A percentile compares a stretch with the other conserved stretches of the same genome.
Conservation (phyloP, 2,329 filamentous ascomycete genomes). For the Myriosclerotinia scirpicola region DNA sequence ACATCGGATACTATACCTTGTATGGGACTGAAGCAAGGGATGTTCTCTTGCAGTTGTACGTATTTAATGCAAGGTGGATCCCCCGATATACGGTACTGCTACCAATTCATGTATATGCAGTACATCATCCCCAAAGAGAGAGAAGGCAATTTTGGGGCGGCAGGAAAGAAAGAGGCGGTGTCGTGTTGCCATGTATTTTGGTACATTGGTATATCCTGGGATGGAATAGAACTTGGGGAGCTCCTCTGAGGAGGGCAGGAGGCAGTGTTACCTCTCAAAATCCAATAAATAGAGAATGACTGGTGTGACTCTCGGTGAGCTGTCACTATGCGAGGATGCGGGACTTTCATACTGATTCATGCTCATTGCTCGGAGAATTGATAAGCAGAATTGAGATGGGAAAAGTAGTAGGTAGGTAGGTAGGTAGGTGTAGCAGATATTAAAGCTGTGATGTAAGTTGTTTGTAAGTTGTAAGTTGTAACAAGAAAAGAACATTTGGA, state of each 20-base stretch:
- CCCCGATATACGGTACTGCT: constrained; percentile 1
- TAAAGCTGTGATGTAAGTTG: background rate
- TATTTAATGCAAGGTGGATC: constrained; percentile 14
- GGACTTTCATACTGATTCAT: background rate
- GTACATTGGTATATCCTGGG: constrained; percentile 10
- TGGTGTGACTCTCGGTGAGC: constrained; percentile 22
- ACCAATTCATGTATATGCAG: constrained; percentile 22
- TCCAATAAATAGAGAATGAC: background rate
- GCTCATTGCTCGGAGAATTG: constrained; percentile 21
- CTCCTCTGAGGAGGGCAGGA: background rate
- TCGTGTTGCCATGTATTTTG: constrained; percentile 18
- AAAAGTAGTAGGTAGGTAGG: constrained; percentile 1
- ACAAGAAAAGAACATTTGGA: background rate
- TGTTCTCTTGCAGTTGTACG: constrained; percentile 10
- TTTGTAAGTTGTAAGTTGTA: constrained; percentile 7
- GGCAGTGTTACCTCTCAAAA: constrained; percentile 3
- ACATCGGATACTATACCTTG: constrained; percentile 2
- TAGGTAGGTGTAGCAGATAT: background rate
- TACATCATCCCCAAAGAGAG: background rate
- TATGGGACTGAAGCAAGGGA: constrained; percentile 17
- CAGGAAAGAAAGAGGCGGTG: constrained; percentile 13
- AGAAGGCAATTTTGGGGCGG: constrained; percentile 13
- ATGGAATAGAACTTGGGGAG: constrained; percentile 1
- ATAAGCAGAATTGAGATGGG: constrained; percentile 20
- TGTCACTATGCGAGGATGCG: constrained; percentile 22